A percentile compares a stretch with the other conserved stretches of the same genome.
Evolutionary conservation across 2,329 filamentous ascomycete genomes (phyloP).

Genomic region (Paraphaeosphaeria minitans): DNA sequence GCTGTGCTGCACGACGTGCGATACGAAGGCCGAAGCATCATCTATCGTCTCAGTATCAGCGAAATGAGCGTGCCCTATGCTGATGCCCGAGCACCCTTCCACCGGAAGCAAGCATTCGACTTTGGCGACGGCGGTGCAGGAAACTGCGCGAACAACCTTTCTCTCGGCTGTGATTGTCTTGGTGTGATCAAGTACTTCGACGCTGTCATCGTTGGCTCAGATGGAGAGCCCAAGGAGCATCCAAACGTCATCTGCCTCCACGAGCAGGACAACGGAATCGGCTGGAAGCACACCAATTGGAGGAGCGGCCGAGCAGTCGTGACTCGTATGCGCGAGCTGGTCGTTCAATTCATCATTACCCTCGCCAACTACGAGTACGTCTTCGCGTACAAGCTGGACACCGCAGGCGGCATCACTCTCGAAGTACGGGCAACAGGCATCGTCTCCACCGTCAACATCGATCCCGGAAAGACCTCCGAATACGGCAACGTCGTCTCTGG

Average conservation of each 20-base stretch:
- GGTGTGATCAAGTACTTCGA: slow-evolving; percentile 72
- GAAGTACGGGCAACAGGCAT: slow-evolving; percentile 71
- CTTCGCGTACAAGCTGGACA: slow-evolving; percentile 68
- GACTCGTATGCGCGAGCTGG: slow-evolving; percentile 65
- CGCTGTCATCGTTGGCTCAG: slow-evolving; percentile 57
- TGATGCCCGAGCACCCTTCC: slow-evolving; percentile 65
- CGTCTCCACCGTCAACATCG: slow-evolving; percentile 65
- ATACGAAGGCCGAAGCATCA: slow-evolving; percentile 41
- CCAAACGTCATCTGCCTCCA: slow-evolving; percentile 71
- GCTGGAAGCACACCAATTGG: slow-evolving; percentile 74
- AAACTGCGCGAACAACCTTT: slow-evolving; percentile 69
- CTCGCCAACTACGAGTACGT: slow-evolving; percentile 75
- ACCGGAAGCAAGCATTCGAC: slow-evolving; percentile 59
- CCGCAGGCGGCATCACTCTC: slow-evolving; percentile 64
- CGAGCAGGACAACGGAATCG: slow-evolving; percentile 71
- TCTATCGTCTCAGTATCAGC: slow-evolving; percentile 67
- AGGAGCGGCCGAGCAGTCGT: slow-evolving; percentile 67
- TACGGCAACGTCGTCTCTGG: slow-evolving; percentile 69
- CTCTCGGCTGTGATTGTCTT: slow-evolving; percentile 70
- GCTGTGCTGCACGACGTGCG: slow-evolving; percentile 64
- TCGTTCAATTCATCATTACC: slow-evolving; percentile 71
- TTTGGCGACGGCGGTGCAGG: slow-evolving; percentile 73
- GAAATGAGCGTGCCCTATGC: slow-evolving; percentile 71
- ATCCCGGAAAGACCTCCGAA: slow-evolving; percentile 57
- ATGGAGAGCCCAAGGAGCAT: slow-evolving; percentile 60